Percentiles rank a stretch among this genome's conserved stretches.
phyloP scores from a whole-genome alignment of 768 basidiomycete species.

The Xerocomellus amylosporus region DNA sequence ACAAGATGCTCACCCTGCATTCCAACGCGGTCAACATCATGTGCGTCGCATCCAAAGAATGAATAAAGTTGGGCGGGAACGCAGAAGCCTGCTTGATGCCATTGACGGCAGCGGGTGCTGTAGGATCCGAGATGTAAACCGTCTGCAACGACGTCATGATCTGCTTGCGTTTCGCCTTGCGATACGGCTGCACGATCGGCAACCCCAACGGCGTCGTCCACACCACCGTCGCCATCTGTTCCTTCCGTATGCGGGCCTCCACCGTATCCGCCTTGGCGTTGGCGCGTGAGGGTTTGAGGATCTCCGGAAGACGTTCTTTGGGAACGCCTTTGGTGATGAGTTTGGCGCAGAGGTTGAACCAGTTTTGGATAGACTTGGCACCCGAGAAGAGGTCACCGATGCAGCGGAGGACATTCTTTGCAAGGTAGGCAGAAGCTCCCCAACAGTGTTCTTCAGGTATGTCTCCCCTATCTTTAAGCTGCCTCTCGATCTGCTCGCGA shows the following conservation, averaged over 20 bases:
- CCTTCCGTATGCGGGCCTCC: slow-evolving; percentile 57
- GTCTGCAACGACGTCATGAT: slow-evolving; percentile 81
- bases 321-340: slow-evolving; percentile 88
- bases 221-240: slow-evolving; percentile 92
- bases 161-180: slow-evolving; percentile 79
- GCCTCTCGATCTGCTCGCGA: slow-evolving; percentile 89
- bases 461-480: slow-evolving; percentile 74
- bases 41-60: slow-evolving; percentile 96
- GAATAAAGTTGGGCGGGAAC: slow-evolving; percentile 99
- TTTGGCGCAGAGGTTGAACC: slow-evolving; percentile 81
- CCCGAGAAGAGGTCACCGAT: slow-evolving; percentile 95
- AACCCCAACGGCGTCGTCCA: slow-evolving; percentile 97
- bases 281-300: slow-evolving; percentile 24
- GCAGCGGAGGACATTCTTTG: slow-evolving; percentile 70
- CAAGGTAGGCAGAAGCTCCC: slow-evolving; percentile 72
- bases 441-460: slow-evolving; percentile 73
- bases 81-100: slow-evolving; percentile 87
- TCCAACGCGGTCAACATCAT: slow-evolving; percentile 96
- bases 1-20: slow-evolving; percentile 58
- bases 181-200: slow-evolving; percentile 95
- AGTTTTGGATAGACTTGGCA: slow-evolving; percentile 86
- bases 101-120: slow-evolving; percentile 74
- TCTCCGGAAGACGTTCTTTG: slow-evolving; percentile 55
- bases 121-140: slow-evolving; percentile 88
- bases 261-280: slow-evolving; percentile 21